Percentiles rank a stretch among this genome's conserved stretches.
Evolutionary conservation across 768 basidiomycete genomes (phyloP).

Genomic region (Auricularia cornea): DNA sequence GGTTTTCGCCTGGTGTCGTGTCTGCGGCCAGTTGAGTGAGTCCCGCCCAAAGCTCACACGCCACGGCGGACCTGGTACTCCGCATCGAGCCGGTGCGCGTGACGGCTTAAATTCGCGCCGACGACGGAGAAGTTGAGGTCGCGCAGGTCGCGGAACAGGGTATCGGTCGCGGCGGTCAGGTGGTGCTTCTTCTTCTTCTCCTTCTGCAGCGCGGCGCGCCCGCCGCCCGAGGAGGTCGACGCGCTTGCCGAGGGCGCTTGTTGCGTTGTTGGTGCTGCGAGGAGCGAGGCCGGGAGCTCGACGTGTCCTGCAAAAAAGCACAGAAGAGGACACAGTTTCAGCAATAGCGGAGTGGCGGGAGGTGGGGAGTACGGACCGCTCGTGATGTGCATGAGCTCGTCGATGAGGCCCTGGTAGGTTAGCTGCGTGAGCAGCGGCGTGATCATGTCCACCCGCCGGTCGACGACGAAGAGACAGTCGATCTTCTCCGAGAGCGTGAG

Average conservation of each 20-base stretch:
- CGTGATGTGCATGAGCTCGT: constrained; percentile 83
- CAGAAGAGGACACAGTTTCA: too few species aligned
- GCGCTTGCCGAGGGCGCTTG: constrained; percentile 11
- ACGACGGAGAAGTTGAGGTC: constrained; percentile 91
- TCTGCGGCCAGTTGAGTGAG: constrained; percentile 32
- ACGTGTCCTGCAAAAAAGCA: constrained; percentile 69
- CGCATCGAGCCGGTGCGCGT: constrained; percentile 80
- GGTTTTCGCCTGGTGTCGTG: constrained; percentile 80
- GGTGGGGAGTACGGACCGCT: constrained; percentile 85
- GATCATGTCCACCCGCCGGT: constrained; percentile 89
- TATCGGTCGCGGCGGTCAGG: constrained; percentile 68
- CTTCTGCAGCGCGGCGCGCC: constrained; percentile 23
- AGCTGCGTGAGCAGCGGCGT: constrained; percentile 92
- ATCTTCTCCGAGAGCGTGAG: constrained; percentile 50
- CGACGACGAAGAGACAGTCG: constrained; percentile 82
- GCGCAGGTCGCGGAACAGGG: constrained; percentile 71
- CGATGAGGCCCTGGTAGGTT: constrained; percentile 93
- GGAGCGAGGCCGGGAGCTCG: constrained; percentile 66
- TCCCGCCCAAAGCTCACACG: neutral
- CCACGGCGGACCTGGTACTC: constrained; percentile 68
- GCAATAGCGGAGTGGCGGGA: too few species aligned
- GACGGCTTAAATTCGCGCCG: constrained; percentile 68
- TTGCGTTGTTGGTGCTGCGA: constrained; percentile 47
- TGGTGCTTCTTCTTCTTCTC: constrained; percentile 88
- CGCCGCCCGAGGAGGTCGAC: neutral